These are phyloP conservation scores for Neurospora terricola DNA, from an alignment of 495 filamentous ascomycete genomes.

Conservation along the genomic window DNA sequence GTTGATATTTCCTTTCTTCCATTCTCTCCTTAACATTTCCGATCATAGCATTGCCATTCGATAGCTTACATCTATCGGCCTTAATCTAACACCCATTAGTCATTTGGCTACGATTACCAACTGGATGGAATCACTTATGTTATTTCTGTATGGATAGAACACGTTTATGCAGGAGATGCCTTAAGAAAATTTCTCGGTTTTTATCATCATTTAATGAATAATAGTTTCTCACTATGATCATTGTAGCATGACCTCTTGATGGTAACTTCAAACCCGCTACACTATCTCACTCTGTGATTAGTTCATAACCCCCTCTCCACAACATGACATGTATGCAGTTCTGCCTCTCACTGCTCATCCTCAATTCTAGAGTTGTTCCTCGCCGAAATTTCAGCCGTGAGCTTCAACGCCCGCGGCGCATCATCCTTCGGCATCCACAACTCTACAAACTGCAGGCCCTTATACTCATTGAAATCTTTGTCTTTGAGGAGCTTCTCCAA, in stretches of 20 bases:
- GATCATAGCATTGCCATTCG: background rate
- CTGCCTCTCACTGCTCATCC: background rate
- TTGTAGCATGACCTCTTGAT: background rate
- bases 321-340: background rate
- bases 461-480: conserved; percentile 47
- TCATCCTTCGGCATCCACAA: conserved; percentile 78
- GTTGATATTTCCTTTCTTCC: background rate
- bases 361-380: conserved; percentile 38
- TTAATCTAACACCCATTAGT: background rate
- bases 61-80: background rate
- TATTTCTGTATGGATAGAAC: background rate
- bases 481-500: conserved; percentile 58
- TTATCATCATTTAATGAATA: background rate
- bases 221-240: background rate
- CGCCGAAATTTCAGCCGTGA: conserved; percentile 60
- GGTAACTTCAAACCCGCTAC: background rate
- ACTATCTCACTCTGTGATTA: background rate
- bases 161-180: background rate
- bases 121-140: background rate
- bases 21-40: background rate
- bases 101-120: background rate
- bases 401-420: conserved; percentile 60
- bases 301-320: background rate
- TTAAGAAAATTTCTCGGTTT: background rate
- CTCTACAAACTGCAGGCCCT: conserved; percentile 62